A percentile compares a stretch with the other conserved stretches of the same genome.
These are phyloP conservation scores for Fusarium globosum DNA, from an alignment of 2,329 filamentous ascomycete genomes.

Conservation along the genomic window DNA sequence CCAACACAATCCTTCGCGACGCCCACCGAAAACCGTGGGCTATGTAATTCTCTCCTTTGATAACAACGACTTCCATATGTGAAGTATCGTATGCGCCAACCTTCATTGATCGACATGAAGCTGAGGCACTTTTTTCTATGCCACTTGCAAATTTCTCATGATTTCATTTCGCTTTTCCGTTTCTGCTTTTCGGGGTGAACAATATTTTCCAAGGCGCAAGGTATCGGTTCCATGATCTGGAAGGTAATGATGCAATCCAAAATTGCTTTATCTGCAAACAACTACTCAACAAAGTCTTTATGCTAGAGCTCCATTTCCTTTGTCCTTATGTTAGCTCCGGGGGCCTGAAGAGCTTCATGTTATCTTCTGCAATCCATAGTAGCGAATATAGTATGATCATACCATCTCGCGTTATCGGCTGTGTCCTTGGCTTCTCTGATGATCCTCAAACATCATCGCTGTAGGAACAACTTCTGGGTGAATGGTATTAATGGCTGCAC, in stretches of 20 bases:
- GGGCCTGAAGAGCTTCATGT: background rate
- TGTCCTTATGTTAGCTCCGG: background rate
- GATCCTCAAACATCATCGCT: background rate
- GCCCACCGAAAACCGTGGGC: background rate
- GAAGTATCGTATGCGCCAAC: background rate
- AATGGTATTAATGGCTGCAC: background rate
- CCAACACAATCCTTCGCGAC: background rate
- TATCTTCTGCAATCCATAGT: background rate
- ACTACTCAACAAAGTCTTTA: background rate
- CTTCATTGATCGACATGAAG: background rate
- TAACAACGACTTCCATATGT: background rate
- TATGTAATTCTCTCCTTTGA: background rate
- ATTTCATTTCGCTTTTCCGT: background rate
- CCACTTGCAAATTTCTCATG: background rate
- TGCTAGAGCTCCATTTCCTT: background rate
- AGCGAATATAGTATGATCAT: constrained; percentile 1
- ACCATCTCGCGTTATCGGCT: background rate
- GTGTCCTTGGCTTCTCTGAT: background rate
- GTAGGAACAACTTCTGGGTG: background rate
- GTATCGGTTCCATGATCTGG: background rate
- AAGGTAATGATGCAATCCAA: background rate
- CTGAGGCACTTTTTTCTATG: background rate
- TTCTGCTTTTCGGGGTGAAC: background rate
- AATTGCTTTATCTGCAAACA: background rate
- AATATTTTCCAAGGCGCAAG: background rate